Evolutionary conservation across 108 stramenopile genomes (phyloP).

Genomic region (Skeletonema grethae): DNA sequence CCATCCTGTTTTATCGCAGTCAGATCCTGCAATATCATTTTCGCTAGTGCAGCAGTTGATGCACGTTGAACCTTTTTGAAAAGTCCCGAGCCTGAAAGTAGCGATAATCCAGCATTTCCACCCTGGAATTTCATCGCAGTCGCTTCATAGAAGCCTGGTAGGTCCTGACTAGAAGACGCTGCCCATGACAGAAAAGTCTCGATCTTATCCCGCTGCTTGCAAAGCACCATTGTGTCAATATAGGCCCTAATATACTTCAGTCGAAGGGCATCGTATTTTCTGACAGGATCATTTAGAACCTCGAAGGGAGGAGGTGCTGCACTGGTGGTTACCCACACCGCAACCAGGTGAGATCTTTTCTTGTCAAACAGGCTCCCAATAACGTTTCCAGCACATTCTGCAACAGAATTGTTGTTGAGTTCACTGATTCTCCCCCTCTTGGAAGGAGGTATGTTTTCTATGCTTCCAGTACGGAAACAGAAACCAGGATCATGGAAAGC

Average conservation of each 20-base stretch:
- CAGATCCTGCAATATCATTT: conserved; percentile 63
- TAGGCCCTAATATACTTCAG: conserved; percentile 79
- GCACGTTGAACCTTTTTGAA: conserved; percentile 59
- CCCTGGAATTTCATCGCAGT: conserved; percentile 60
- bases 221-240: conserved; percentile 57
- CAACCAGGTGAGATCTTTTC: conserved; percentile 69
- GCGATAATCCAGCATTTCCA: conserved; percentile 39
- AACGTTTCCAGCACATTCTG: conserved; percentile 58
- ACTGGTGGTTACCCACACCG: conserved; percentile 86
- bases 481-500: conserved; percentile 60
- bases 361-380: conserved; percentile 76
- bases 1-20: conserved; percentile 40
- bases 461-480: conserved; percentile 38
- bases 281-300: conserved; percentile 66
- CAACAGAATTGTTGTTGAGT: conserved; percentile 48
- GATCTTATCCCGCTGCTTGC: conserved; percentile 49
- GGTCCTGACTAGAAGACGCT: conserved; percentile 57
- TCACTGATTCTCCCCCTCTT: conserved; percentile 55
- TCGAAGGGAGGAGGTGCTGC: conserved; percentile 72
- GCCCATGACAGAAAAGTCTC: conserved; percentile 64
- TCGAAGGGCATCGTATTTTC: conserved; percentile 84
- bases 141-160: conserved; percentile 70
- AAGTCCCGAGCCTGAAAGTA: conserved; percentile 55
- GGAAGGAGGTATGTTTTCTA: conserved; percentile 48
- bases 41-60: conserved; percentile 60